Conservation (phyloP, 208 protist genomes). For the Trypanosoma rangeli region DNA sequence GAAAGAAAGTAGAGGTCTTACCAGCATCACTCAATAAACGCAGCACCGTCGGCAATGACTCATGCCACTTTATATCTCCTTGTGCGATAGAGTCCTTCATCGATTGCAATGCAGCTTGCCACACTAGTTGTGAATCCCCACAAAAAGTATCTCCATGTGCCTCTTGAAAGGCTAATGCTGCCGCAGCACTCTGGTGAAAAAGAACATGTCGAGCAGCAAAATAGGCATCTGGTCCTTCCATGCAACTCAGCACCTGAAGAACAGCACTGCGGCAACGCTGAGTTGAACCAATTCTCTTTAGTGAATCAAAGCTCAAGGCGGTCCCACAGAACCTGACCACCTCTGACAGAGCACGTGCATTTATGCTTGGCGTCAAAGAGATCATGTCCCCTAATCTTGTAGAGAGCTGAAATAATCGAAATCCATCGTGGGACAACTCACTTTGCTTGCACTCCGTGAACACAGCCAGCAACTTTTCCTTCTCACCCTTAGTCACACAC, state of each 20-base stretch:
- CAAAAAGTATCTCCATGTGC: constrained; percentile 61
- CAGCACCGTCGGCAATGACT: constrained; percentile 48
- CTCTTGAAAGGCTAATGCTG: constrained; percentile 41
- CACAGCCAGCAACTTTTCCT: constrained; percentile 5
- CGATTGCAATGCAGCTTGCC: constrained; percentile 46
- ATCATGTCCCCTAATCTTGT: constrained; percentile 26
- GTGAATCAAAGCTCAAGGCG: constrained; percentile 25
- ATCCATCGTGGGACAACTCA: constrained; percentile 17
- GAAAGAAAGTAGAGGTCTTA: constrained; percentile 41
- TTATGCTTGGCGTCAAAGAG: constrained; percentile 13
- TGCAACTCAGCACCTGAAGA: constrained; percentile 37
- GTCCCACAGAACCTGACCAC: constrained; percentile 29
- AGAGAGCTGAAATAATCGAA: constrained; percentile 35
- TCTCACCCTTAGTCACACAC: constrained; percentile 17
- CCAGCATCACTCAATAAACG: constrained; percentile 85
- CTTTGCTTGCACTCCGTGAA: constrained; percentile 10
- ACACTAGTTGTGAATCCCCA: constrained; percentile 39
- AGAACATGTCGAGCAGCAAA: constrained; percentile 44
- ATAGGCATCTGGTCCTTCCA: constrained; percentile 60
- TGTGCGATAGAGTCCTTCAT: constrained; percentile 29
- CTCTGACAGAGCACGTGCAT: constrained; percentile 5
- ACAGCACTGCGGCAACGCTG: constrained; percentile 20
- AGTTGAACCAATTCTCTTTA: constrained; percentile 29
- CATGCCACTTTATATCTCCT: constrained; percentile 51
- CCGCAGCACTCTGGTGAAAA: constrained; percentile 29